Evolutionary conservation across 108 stramenopile species (phyloP), one percentile per base, ranked within the genome.

Genomic region (Nitzschia palea): DNA sequence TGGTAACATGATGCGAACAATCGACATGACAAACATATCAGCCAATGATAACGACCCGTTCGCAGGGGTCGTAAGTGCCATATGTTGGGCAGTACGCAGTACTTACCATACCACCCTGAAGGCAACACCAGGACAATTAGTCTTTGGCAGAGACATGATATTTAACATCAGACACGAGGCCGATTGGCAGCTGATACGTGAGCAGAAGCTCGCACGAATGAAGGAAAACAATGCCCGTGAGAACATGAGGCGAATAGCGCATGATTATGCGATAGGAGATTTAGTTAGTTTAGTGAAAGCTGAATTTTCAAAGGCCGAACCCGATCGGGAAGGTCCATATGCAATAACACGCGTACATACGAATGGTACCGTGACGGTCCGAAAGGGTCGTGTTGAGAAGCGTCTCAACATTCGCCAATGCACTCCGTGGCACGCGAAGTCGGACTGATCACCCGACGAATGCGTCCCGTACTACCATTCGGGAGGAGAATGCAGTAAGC

Each of bases 71-170:
- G n/a, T n/a, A n/a, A n/a, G n/a, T n/a, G n/a, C n/a, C n/a, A n/a
- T n/a, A n/a, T n/a, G 40, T 42, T 51, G 15, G 15, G 50, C 50
- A 51, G 18, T 51, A n/a, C 50, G 50, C 10, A n/a, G 15, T 18
- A 51, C 50, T 18, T 9, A 9, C 20, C 50, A 51, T 22, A 51
- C 50, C 6, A 51, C 18, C 10, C 22, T 51, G 6, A 8, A 18
- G 9, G 50, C 50, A 18, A 51, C 50, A 9, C 50, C 50, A 18
- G 50, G 15, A n/a, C 50, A 51, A 22, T 18, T 51, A 51, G 50
- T 51, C 15, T 51, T 51, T 18, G 50, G 50, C 15, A 51, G 50
- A 51, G 50, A 51, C 50, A 51, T 51, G 50, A 9, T 51, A 18
- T 22, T 51, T 20, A 8, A 17, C 15, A 9, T 51, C 50, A 8